Evolutionary conservation across 805 yeast genomes (phyloP).

Genomic region (Candida tallmaniae): DNA sequence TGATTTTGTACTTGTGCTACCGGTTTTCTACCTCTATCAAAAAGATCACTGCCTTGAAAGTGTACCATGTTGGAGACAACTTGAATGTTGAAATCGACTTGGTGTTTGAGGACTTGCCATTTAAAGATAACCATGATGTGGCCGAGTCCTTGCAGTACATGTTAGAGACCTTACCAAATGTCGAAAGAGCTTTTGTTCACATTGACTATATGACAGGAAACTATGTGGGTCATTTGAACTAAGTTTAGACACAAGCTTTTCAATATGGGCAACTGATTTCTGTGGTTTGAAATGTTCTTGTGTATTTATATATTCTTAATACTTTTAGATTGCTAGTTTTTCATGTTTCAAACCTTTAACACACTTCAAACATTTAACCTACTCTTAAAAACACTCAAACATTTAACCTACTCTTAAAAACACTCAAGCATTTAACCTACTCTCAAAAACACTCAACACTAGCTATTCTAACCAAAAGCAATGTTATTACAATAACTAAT

Average conservation of each 20-base stretch:
- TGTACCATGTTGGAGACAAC: slow-evolving; percentile 76
- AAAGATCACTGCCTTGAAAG: slow-evolving; percentile 61
- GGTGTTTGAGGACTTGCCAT: slow-evolving; percentile 44
- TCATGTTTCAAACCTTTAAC: slow-evolving; percentile 1
- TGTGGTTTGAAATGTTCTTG: too few relatives aligned
- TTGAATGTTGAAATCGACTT: slow-evolving; percentile 74
- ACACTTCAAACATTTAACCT: too few relatives aligned
- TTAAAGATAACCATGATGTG: slow-evolving; percentile 72
- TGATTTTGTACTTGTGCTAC: slow-evolving; percentile 60
- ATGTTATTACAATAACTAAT: slow-evolving; percentile 35
- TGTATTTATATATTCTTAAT: too few relatives aligned
- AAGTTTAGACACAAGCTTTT: too few relatives aligned
- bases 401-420: too few relatives aligned
- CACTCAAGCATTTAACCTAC: too few relatives aligned
- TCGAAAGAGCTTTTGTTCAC: slow-evolving; percentile 80
- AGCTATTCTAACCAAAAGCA: slow-evolving; percentile 44
- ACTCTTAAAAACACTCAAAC: too few relatives aligned
- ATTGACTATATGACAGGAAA: slow-evolving; percentile 56
- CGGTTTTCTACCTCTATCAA: slow-evolving; percentile 66
- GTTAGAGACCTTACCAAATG: slow-evolving; percentile 69
- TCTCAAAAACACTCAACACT: background rate
- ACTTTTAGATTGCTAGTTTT: too few relatives aligned
- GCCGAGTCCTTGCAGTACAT: slow-evolving; percentile 82
- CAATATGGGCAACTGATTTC: too few relatives aligned
- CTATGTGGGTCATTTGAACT: slow-evolving; percentile 38